phyloP scores from a whole-genome alignment of 768 basidiomycete genomes.

The Melanogaster broomeanus region DNA sequence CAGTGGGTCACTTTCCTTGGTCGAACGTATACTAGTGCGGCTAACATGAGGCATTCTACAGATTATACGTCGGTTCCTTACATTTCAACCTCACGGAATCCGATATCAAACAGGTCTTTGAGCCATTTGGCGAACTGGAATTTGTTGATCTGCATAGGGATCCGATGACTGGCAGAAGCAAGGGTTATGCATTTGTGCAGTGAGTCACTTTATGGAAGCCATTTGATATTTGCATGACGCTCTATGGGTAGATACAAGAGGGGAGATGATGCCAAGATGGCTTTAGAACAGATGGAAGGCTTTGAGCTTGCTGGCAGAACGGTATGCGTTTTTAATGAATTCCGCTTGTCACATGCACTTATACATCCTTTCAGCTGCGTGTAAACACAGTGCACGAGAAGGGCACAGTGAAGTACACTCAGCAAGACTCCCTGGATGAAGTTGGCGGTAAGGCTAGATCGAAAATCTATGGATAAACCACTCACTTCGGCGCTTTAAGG shows the following conservation, averaged over 20 bases:
- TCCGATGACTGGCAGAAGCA: conserved; percentile 91
- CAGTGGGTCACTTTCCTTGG: conserved; percentile 56
- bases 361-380: conserved; percentile 54
- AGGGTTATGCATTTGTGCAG: conserved; percentile 98
- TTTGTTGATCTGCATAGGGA: conserved; percentile 98
- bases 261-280: conserved; percentile 93
- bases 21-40: conserved; percentile 10
- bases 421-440: conserved; percentile 85
- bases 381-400: conserved; percentile 95
- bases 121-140: conserved; percentile 97
- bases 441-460: conserved; percentile 63
- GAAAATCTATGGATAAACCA: background rate
- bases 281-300: conserved; percentile 97
- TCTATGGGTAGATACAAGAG: conserved; percentile 71
- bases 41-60: conserved; percentile 30
- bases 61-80: conserved; percentile 95
- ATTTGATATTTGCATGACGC: conserved; percentile 1
- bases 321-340: conserved; percentile 43
- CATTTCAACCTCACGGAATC: conserved; percentile 97
- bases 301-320: conserved; percentile 96
- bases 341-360: conserved; percentile 14
- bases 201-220: conserved; percentile 40
- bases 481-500: conserved; percentile 46
- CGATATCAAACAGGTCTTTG: conserved; percentile 98
- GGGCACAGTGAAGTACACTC: conserved; percentile 73